Evolutionary conservation across 495 filamentous ascomycete genomes (phyloP).

Genomic region (Astrocystis sublimbata): DNA sequence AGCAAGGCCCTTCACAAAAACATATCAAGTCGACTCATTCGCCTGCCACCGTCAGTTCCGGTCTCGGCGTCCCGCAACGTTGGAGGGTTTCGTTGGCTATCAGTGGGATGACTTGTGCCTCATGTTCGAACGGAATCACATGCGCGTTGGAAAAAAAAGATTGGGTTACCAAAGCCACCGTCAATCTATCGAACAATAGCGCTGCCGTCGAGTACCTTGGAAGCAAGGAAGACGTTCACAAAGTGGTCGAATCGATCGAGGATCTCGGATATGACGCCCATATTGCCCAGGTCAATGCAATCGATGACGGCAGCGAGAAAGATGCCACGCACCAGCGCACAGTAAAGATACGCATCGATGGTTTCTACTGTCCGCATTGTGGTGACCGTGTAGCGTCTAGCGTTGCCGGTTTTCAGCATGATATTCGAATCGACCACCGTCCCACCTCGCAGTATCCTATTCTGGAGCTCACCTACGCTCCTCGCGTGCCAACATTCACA

Average conservation of each 20-base stretch:
- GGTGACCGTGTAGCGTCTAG: constrained; percentile 59
- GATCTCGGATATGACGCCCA: constrained; percentile 77
- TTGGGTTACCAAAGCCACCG: constrained; percentile 63
- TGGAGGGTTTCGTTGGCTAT: constrained; percentile 68
- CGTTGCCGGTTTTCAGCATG: constrained; percentile 37
- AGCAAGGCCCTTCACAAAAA: neutral
- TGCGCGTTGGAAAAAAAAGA: constrained; percentile 60
- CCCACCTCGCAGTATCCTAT: constrained; percentile 59
- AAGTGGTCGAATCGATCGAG: constrained; percentile 70
- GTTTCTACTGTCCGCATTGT: constrained; percentile 89
- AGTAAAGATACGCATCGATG: constrained; percentile 68
- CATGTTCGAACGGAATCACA: constrained; percentile 68
- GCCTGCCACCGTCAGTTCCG: constrained; percentile 8
- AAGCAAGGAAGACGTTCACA: constrained; percentile 49
- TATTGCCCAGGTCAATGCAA: constrained; percentile 51
- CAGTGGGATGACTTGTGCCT: constrained; percentile 81
- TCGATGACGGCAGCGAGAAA: constrained; percentile 21
- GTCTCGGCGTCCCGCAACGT: neutral
- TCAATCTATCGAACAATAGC: constrained; percentile 75
- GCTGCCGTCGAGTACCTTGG: constrained; percentile 64
- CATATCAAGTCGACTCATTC: constrained; percentile 16
- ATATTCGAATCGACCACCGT: constrained; percentile 49
- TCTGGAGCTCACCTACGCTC: constrained; percentile 69
- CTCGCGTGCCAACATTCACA: constrained; percentile 68
- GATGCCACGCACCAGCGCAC: constrained; percentile 48